Base-by-base conservation (phyloP, 306 rosid species). In the Quercus berberidifolia region DNA sequence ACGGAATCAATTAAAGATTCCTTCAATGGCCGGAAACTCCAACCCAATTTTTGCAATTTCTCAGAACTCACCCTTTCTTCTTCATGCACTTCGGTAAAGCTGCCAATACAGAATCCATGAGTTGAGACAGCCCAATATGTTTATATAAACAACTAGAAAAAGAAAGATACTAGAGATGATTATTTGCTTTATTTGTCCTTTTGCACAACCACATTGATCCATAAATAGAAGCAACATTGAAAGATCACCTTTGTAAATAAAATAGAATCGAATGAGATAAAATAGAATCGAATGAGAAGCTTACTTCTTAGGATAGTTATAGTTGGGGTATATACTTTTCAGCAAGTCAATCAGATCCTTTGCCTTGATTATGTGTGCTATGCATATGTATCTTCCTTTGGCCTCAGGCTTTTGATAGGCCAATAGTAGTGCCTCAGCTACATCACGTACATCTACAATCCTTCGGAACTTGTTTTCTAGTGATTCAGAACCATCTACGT, bases 311-410 rank as follows among this genome's bases (percentile, higher is more conserved):
- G 97, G 97, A 77, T 91, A 91, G 60, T 69, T 88, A 78, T 80
- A 82, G 64, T 87, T 62, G 60, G 95, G 97, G 79, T 76, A 92
- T 83, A 74, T 18, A 28, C 57, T 78, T 85, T 74, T 91, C 33
- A 94, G 85, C 78, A 83, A 82, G 25, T 88, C 93, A 74, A 82
- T 82, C 85, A 89, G 33, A 71, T 87, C 91, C 81, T 71, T 55
- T 3, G 71, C 21, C 77, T 67, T 76, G 73, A 86, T 28, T 4
- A 30, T 0, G 56, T 85, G 86, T 25, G 93, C 76, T 13, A 73
- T 33, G 64, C 97, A 91, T 55, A 88, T 54, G 85, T 89, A 90
- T 82, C 98, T 89, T 79, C 93, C 94, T 73, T 92, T 87, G 28
- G 91, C 93, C 82, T 85, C 89, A 0, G 19, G 81, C 87, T 89